Percentiles rank a stretch among this genome's conserved stretches.
These are phyloP conservation scores for Podospora australis DNA, from an alignment of 495 filamentous ascomycete genomes.

Conservation along the genomic window DNA sequence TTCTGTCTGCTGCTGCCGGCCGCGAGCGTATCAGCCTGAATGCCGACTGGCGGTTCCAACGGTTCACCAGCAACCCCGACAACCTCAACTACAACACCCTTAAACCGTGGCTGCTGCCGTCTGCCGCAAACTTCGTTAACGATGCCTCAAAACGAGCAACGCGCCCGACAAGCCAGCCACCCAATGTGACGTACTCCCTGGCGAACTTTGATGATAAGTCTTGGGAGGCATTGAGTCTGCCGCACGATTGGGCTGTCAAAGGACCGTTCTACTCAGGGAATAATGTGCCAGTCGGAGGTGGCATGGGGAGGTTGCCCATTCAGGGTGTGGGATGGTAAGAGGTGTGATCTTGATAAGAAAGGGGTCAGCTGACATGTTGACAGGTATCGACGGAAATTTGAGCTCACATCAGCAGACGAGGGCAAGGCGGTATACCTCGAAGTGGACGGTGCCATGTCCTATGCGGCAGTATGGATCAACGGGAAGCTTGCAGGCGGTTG, in stretches of 20 bases:
- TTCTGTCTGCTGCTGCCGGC: neutral
- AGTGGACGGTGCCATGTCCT: constrained; percentile 45
- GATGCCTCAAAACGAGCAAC: constrained; percentile 5
- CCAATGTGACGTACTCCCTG: constrained; percentile 9
- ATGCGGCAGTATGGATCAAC: constrained; percentile 44
- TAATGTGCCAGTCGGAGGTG: constrained; percentile 42
- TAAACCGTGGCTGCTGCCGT: constrained; percentile 24
- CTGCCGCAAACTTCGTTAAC: constrained; percentile 21
- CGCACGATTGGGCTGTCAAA: constrained; percentile 47
- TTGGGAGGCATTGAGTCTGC: constrained; percentile 18
- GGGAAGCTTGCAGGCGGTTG: constrained; percentile 42
- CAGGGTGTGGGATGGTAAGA: constrained; percentile 45
- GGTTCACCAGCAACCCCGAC: constrained; percentile 22
- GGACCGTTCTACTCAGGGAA: constrained; percentile 34
- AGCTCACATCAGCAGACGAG: constrained; percentile 20
- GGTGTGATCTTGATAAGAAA: too few species aligned
- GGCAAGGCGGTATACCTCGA: constrained; percentile 39
- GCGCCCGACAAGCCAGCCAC: constrained; percentile 5
- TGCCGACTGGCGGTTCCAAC: constrained; percentile 23
- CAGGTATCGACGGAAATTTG: constrained; percentile 41
- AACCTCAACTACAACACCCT: constrained; percentile 19
- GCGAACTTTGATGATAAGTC: constrained; percentile 10
- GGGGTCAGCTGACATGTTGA: too few species aligned
- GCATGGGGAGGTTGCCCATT: constrained; percentile 51
- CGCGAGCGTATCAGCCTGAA: constrained; percentile 19